Evolutionary conservation across 495 filamentous ascomycete genomes (phyloP).

Genomic region (Aspergillus leporis): DNA sequence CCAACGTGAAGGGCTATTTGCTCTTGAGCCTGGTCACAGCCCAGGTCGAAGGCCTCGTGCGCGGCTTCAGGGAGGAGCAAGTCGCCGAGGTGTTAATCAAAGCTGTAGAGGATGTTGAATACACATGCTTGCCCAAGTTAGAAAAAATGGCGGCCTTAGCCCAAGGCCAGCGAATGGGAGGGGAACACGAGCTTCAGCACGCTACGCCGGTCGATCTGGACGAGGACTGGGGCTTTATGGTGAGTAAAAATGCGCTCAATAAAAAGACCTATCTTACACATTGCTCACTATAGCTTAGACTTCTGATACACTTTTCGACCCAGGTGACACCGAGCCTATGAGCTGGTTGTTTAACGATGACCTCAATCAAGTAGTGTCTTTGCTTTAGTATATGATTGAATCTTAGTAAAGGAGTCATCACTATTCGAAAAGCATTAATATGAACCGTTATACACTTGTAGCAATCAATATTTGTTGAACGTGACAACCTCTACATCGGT

Average conservation of each 20-base stretch:
- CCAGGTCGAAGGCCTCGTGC: conserved; percentile 45
- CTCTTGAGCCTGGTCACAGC: conserved; percentile 39
- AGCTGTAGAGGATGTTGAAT: conserved; percentile 39
- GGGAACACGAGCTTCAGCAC: not conserved
- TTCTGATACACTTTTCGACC: not conserved
- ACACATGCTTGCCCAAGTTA: conserved; percentile 32
- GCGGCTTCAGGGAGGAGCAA: conserved; percentile 34
- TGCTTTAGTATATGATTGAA: no score
- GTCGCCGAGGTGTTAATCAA: conserved; percentile 29
- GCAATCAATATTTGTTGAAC: no score
- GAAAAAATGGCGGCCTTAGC: conserved; percentile 19
- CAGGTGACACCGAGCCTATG: not conserved
- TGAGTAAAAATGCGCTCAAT: conserved; percentile 11
- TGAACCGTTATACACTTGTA: no score
- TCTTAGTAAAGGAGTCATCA: no score
- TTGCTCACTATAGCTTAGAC: not conserved
- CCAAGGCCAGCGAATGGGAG: conserved; percentile 2
- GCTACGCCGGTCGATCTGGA: conserved; percentile 15
- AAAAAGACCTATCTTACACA: not conserved
- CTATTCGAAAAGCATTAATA: no score
- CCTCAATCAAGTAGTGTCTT: not conserved
- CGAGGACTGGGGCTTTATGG: conserved; percentile 28
- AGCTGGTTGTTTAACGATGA: not conserved
- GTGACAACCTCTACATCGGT: no score
- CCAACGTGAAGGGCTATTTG: conserved; percentile 58